Evolutionary conservation across 1,284 basidiomycete genomes (phyloP).

Genomic region (Hymenochaete sp.): DNA sequence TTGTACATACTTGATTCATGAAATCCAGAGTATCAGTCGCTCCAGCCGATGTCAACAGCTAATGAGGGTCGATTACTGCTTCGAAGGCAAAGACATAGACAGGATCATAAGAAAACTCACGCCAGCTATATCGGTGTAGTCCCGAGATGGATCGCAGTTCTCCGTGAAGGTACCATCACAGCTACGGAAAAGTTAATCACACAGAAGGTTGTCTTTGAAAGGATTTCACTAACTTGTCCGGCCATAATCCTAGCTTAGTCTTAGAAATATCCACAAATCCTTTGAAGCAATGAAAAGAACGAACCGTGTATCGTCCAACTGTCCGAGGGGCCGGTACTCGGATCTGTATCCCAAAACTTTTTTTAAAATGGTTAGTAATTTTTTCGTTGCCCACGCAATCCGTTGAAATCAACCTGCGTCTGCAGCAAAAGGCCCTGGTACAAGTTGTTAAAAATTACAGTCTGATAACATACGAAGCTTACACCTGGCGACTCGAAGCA

Average conservation of each 20-base stretch:
- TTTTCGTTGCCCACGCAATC: too few species aligned
- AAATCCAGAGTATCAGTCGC: constrained; percentile 53
- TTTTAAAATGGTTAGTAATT: too few species aligned
- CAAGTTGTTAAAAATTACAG: not conserved
- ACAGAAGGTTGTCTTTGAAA: constrained; percentile 4
- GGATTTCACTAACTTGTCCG: constrained; percentile 58
- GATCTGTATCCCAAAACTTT: constrained; percentile 51
- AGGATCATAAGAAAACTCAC: constrained; percentile 28
- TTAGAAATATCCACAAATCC: not conserved
- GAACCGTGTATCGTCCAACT: constrained; percentile 73
- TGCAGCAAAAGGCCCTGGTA: constrained; percentile 52
- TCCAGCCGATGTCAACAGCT: constrained; percentile 55
- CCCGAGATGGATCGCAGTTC: constrained; percentile 58
- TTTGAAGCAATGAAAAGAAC: constrained; percentile 17
- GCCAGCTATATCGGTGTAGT: constrained; percentile 46
- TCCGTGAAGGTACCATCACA: constrained; percentile 59
- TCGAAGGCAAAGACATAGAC: not conserved
- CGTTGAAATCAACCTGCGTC: constrained; percentile 40
- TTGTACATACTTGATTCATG: constrained; percentile 45
- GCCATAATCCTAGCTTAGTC: constrained; percentile 52
- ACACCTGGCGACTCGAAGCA: constrained; percentile 48
- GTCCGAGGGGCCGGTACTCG: constrained; percentile 52
- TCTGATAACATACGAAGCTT: constrained; percentile 15
- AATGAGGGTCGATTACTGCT: not conserved
- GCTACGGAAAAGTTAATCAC: constrained; percentile 27